Conservation (phyloP, 495 filamentous ascomycete species). For the Pseudevernia furfuracea region DNA sequence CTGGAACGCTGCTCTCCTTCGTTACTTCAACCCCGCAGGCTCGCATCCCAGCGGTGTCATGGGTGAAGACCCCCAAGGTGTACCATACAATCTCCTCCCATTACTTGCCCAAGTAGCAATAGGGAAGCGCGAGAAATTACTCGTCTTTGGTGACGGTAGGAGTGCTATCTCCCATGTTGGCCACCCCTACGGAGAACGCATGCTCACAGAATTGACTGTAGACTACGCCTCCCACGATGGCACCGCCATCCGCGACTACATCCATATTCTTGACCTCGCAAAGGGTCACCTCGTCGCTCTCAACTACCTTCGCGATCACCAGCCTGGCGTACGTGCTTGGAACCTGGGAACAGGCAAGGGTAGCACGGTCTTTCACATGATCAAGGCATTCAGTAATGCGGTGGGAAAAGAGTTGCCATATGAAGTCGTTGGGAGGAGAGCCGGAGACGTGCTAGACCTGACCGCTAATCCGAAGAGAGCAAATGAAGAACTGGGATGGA, state of each 20-base stretch:
- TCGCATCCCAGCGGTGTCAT: conserved; percentile 94
- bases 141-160: conserved; percentile 90
- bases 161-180: conserved; percentile 23
- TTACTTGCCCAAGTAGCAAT: conserved; percentile 92
- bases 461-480: conserved; percentile 85
- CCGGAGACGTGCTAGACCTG: conserved; percentile 87
- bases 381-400: conserved; percentile 82
- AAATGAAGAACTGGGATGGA: conserved; percentile 85
- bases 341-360: conserved; percentile 94
- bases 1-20: conserved; percentile 88
- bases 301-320: conserved; percentile 79
- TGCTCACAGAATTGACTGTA: conserved; percentile 34
- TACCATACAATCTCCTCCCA: conserved; percentile 92
- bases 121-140: conserved; percentile 86
- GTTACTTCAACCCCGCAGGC: conserved; percentile 97
- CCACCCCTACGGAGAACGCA: conserved; percentile 19
- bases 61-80: conserved; percentile 94
- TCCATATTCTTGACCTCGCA: conserved; percentile 85
- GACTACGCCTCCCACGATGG: conserved; percentile 87
- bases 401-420: conserved; percentile 82
- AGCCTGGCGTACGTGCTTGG: conserved; percentile 92
- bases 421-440: conserved; percentile 72
- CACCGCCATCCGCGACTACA: conserved; percentile 70
- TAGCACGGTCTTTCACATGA: conserved; percentile 94
- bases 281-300: conserved; percentile 85